Base-by-base conservation (phyloP, 176 grass and related monocot genomes). In the Lolium perenne region DNA sequence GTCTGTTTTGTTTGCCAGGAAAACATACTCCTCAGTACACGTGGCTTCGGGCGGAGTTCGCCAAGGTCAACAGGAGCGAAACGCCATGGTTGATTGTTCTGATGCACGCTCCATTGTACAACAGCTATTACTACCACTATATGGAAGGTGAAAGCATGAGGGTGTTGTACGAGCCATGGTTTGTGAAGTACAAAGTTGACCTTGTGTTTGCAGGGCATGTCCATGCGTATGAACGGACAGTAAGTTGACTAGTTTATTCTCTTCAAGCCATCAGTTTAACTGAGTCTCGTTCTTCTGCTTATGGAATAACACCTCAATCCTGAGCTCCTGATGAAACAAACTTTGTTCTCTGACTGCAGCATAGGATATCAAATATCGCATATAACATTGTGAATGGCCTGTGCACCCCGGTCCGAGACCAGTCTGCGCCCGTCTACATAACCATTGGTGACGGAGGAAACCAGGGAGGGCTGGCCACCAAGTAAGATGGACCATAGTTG, bases 121-220 rank as follows among this genome's bases (percentile, higher is more conserved):
- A 98, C 81, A 98, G 95, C 88, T 95, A 98, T 50, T 89, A 95
- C 78, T 94, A 98, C 61, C 96, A 95, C 63, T 95, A 94, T 63
- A 98, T 98, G 96, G 95, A 95, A 86, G 96, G 96, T 16, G 93
- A 98, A 84, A 89, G 78, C 73, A 98, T 98, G 96, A 86, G 93
- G 88, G 95, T 98, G 17, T 86, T 98, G 83, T 98, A 87, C 17
- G 95, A 98, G 80, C 63, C 66, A 4, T 98, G 91, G 93, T 95
- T 98, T 8, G 93, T 98, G 9, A 89, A 91, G 82, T 92, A 95
- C 81, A 98, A 98, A 85, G 95, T 98, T 10, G 93, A 98, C 64
- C 7, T 88, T 15, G 91, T 95, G 84, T 95, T 98, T 67, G 89
- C 95, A 59, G 95, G 93, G 45, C 93, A 98, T 64, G 95, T 95